Base-by-base conservation (phyloP, 768 basidiomycete genomes). In the Hygrocybe punicea region DNA sequence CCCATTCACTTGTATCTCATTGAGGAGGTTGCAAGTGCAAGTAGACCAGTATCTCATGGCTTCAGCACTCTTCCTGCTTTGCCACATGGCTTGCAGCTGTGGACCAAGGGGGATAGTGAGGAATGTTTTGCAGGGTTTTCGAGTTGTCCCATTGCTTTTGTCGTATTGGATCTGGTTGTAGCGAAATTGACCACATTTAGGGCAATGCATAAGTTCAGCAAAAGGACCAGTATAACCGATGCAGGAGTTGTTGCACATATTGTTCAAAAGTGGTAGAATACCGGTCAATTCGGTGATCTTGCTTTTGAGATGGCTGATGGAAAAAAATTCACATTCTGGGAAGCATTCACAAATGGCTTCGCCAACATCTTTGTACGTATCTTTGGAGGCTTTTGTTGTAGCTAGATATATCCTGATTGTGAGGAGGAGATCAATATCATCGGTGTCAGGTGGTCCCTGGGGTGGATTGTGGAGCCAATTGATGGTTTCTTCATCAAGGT, bases 31-130 rank as follows among this genome's bases (percentile, higher is more conserved):
- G 16, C 62, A 37, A 1, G 69, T 71, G 14, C 62, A 33, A 1
- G 58, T 34, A 0, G 50, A 9, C 2, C 70, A 62, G 56, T 78
- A 73, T 0, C 45, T 19, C 66, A 78, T 70, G 2, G 58, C 17
- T 0, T 40, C 4, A 0, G 76, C 71, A 40, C 67, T 63, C 14
- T 65, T 56, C 2, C 51, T 58, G 3, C 51, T 60, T 0, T 68
- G 37, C n/a, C 63, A 66, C 1, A 74, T 45, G 0, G 76, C 72
- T 49, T 82, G 81, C 0, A 81, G 58, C 29, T 74, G 71, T 0
- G 73, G 74, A 17, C 74, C 75, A 48, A 78, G 14, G 1, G 69
- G 75, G 11, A 82, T 70, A 0, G 78, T 81, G 0, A 55, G 58
- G 51, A 77, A 77, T 4, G 67, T 59, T 8, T 71, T 65, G 0